Conservation (phyloP, 768 basidiomycete species). For the Gloeophyllum trabeum region DNA sequence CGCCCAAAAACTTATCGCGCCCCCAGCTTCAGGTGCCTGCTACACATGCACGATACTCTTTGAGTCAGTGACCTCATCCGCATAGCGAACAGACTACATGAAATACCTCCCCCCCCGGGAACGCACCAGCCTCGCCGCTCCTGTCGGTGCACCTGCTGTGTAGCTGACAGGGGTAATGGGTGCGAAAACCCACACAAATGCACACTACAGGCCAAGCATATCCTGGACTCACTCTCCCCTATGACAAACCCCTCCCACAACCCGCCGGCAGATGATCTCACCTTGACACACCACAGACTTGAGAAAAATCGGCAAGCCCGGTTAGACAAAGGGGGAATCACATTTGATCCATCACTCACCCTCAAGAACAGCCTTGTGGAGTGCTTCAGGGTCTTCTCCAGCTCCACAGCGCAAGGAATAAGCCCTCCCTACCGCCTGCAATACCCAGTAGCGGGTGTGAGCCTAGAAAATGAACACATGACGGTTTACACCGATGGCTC, state of each 20-base stretch:
- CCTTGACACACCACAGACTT: background rate
- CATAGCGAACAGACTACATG: background rate
- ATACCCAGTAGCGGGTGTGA: background rate
- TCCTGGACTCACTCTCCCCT: background rate
- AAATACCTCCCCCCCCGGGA: background rate
- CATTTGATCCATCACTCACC: background rate
- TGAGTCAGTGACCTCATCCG: background rate
- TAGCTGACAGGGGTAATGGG: background rate
- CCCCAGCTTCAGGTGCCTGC: background rate
- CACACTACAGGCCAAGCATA: background rate
- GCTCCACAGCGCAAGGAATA: background rate
- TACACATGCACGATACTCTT: background rate
- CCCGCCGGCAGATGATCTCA: background rate
- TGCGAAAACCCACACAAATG: background rate
- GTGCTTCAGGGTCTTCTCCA: background rate
- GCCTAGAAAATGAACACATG: background rate
- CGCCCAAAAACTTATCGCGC: background rate
- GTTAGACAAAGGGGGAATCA: background rate
- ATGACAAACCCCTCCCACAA: background rate
- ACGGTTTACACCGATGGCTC: background rate
- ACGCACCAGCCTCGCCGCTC: background rate
- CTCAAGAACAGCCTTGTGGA: background rate
- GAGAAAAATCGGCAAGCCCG: background rate
- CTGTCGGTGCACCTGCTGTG: background rate
- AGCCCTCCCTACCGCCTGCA: background rate